Percentiles rank a stretch among this genome's conserved stretches.
phyloP scores from a whole-genome alignment of 495 filamentous ascomycete genomes.

The Daldinia caldariorum region DNA sequence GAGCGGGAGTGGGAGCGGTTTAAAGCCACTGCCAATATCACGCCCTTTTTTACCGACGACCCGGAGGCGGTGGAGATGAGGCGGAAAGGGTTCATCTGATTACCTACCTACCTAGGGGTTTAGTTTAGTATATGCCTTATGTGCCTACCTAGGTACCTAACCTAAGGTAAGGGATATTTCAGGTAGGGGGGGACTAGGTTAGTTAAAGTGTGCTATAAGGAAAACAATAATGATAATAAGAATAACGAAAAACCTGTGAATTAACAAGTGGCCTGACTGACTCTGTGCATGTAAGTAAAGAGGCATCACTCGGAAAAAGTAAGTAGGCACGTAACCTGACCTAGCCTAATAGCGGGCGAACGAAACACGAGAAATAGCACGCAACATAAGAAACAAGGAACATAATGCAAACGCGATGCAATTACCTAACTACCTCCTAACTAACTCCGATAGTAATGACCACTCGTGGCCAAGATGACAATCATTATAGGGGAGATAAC shows the following conservation, averaged over 20 bases:
- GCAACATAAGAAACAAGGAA: neutral
- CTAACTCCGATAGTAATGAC: neutral
- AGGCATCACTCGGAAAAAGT: neutral
- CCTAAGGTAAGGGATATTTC: too few species aligned
- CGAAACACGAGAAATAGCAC: neutral
- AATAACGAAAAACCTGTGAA: neutral
- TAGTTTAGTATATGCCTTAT: too few species aligned
- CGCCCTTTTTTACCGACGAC: constrained; percentile 25
- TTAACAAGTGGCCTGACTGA: neutral
- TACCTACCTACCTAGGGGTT: too few species aligned
- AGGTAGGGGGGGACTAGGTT: too few species aligned
- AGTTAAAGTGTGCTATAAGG: too few species aligned
- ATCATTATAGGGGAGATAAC: too few species aligned
- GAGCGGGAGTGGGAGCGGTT: constrained; percentile 14
- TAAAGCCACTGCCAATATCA: neutral
- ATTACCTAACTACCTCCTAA: neutral
- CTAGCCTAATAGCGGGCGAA: neutral
- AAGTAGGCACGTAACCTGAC: too few species aligned
- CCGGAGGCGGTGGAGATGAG: constrained; percentile 33
- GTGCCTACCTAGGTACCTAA: too few species aligned
- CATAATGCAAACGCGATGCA: neutral
- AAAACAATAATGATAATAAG: neutral
- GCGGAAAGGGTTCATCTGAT: constrained; percentile 37
- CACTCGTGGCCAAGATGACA: neutral
- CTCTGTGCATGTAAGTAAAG: too few species aligned